A percentile compares a stretch with the other conserved stretches of the same genome.
Evolutionary conservation across 345 rosid genomes (phyloP).

Genomic region (Clausena lansium): DNA sequence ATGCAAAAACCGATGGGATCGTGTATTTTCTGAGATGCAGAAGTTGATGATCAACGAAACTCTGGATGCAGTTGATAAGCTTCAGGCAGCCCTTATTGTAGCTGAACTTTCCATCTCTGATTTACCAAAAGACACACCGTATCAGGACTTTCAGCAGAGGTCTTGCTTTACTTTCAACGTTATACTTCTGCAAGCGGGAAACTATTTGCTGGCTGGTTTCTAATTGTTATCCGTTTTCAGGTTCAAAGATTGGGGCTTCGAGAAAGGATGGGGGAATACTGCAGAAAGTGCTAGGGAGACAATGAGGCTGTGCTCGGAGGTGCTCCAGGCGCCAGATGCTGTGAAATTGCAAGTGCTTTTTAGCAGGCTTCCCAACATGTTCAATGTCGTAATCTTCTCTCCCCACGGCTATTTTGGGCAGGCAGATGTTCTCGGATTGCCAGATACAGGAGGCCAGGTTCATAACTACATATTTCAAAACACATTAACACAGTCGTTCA

Average conservation of each 20-base stretch:
- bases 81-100: constrained; percentile 52
- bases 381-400: constrained; percentile 83
- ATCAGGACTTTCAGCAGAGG: constrained; percentile 66
- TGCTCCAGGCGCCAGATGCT: constrained; percentile 52
- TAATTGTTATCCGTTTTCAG: constrained; percentile 23
- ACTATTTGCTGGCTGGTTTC: background rate
- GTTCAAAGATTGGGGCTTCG: constrained; percentile 50
- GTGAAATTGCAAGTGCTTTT: constrained; percentile 56
- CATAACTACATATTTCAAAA: background rate
- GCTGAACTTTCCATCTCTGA: constrained; percentile 48
- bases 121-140: constrained; percentile 55
- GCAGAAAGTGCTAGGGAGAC: constrained; percentile 48
- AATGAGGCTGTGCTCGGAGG: constrained; percentile 50
- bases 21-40: constrained; percentile 32
- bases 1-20: constrained; percentile 1
- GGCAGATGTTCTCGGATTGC: constrained; percentile 85
- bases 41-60: constrained; percentile 66
- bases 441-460: constrained; percentile 97
- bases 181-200: background rate
- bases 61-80: constrained; percentile 57
- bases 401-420: constrained; percentile 95
- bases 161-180: background rate
- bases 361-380: constrained; percentile 69
- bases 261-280: constrained; percentile 66
- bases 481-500: background rate